These are phyloP conservation scores for Urostyla sp. DNA, from an alignment of 73 alveolate species.

Conservation along the genomic window DNA sequence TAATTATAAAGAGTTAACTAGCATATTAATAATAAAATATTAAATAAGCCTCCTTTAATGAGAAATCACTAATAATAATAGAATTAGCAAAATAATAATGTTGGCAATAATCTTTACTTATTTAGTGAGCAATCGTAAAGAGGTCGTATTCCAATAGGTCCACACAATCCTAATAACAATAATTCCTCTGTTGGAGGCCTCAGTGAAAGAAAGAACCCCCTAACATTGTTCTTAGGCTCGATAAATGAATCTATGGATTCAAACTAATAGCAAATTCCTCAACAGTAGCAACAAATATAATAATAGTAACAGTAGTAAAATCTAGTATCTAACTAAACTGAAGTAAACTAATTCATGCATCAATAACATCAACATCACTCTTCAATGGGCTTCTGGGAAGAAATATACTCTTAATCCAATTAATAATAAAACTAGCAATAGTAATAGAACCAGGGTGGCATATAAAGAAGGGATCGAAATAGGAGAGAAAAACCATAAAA, in stretches of 20 bases:
- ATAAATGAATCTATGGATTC: slow-evolving; percentile 43
- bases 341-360: background rate
- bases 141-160: slow-evolving; percentile 50
- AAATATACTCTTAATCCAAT: background rate
- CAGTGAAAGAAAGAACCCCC: slow-evolving; percentile 18
- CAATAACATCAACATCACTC: background rate
- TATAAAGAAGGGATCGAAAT: background rate
- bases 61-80: no score
- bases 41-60: no score
- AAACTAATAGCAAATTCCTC: background rate
- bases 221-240: slow-evolving; percentile 29
- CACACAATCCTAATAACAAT: background rate
- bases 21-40: no score
- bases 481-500: background rate
- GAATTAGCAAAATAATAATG: no score
- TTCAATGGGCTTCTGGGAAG: background rate
- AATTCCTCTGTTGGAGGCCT: background rate
- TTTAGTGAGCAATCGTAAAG: slow-evolving; percentile 41
- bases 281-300: background rate
- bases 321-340: background rate
- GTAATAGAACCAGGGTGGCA: background rate
- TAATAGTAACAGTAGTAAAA: background rate
- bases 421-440: background rate
- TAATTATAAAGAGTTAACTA: no score
- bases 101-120: background rate